Conservation (phyloP, 225 moss, liverwort and hornwort species). For the Pseudoscleropodium purum region DNA sequence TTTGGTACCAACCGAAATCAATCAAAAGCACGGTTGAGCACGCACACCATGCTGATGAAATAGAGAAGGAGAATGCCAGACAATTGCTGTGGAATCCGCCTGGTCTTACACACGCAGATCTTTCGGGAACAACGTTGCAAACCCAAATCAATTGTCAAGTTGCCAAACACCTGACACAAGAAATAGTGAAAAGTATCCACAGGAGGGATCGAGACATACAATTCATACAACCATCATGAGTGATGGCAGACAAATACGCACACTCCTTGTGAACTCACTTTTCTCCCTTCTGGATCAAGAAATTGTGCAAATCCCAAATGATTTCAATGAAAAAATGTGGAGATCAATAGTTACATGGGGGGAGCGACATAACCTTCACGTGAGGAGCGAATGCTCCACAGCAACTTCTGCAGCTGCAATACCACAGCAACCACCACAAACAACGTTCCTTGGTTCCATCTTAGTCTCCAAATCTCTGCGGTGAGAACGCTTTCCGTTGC, state of each 20-base stretch:
- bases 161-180: background rate
- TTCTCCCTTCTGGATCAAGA: no score
- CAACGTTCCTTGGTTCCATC: background rate
- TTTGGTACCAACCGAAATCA: background rate
- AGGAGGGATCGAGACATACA: no score
- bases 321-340: background rate
- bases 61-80: background rate
- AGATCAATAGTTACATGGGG: background rate
- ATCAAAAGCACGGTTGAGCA: background rate
- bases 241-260: background rate
- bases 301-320: background rate
- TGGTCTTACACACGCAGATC: no score
- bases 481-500: no score
- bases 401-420: background rate
- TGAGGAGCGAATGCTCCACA: background rate
- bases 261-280: background rate
- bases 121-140: background rate
- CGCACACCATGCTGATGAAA: background rate
- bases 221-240: background rate
- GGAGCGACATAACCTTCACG: background rate
- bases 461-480: background rate
- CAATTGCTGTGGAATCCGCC: background rate
- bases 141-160: no score
- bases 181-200: background rate
- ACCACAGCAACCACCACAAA: background rate